Evolutionary conservation across 176 grass and related monocot genomes (phyloP), one percentile per base, ranked within the genome.

Genomic region (Phragmites australis): DNA sequence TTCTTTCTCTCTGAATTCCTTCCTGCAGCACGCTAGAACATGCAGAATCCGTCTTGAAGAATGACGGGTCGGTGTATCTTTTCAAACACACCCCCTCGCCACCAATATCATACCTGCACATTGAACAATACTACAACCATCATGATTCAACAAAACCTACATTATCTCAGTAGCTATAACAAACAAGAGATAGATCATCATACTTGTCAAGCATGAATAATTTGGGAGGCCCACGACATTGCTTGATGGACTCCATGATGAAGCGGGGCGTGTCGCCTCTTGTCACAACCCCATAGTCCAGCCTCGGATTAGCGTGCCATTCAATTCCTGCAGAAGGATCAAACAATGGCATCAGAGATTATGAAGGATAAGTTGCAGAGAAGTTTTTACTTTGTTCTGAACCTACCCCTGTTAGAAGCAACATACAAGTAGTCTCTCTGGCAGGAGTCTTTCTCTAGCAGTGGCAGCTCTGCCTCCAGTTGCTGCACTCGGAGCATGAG

Each of bases 121-220:
- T 76, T 14, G 58, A 88, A 62, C 21, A 60, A 65, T 65, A 32
- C 52, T 68, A 39, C 37, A 66, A 48, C 71, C 15, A 39, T 48
- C 72, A 90, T 54, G 30, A 58, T 54, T 12, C 63, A 86, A 64
- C 21, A 48, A 67, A 31, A 74, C 25, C 59, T 60, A 44, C 45
- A 73, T 25, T 57, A 4, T 39, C 19, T 32, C 70, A 2, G 41
- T 55, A 76, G 25, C 13, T 85, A 80, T 39, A 88, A 22, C 25
- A 50, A 29, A 66, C 14, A 53, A 26, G 49, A 74, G 53, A 22
- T 55, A 26, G 1, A 42, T 44, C 73, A 60, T 62, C 80, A 37
- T 93, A 99, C 96, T 95, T 99, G 78, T 99, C 96, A 53, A 99
- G 88, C 81, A 87, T 91, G 75, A 93, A 93, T 68, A 99, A 76